Conservation (phyloP, 2,329 filamentous ascomycete genomes). For the Beauveria asiatica region DNA sequence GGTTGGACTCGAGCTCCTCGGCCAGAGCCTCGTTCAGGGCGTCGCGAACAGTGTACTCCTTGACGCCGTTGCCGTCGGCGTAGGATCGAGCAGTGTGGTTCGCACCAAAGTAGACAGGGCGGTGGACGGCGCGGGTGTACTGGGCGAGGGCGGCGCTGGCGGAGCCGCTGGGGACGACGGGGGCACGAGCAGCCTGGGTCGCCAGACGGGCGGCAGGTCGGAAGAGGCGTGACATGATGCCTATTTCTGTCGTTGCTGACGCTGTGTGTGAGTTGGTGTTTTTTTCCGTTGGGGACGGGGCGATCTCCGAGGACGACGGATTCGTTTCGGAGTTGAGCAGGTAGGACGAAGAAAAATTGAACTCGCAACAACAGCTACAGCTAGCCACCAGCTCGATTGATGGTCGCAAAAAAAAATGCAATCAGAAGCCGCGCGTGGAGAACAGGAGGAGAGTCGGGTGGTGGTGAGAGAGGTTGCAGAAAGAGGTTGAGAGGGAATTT, state of each 20-base stretch:
- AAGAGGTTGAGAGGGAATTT: slow-evolving; percentile 12
- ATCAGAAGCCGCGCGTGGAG: neutral
- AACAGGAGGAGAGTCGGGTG: neutral
- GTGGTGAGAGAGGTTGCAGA: neutral
- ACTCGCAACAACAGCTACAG: slow-evolving; percentile 1
- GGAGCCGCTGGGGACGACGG: slow-evolving; percentile 20
- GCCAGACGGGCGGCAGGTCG: slow-evolving; percentile 42
- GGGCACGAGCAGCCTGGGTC: slow-evolving; percentile 25
- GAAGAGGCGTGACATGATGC: slow-evolving; percentile 41
- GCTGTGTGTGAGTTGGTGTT: neutral
- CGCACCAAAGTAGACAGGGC: slow-evolving; percentile 30
- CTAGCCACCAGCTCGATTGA: slow-evolving; percentile 2
- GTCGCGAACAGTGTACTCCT: slow-evolving; percentile 95
- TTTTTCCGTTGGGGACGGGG: neutral
- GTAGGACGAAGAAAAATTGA: neutral
- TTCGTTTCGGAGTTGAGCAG: neutral
- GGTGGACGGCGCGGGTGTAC: slow-evolving; percentile 28
- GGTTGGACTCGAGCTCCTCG: slow-evolving; percentile 90
- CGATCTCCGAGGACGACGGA: neutral
- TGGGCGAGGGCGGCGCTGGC: slow-evolving; percentile 29
- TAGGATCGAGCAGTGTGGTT: slow-evolving; percentile 35
- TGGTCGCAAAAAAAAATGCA: neutral
- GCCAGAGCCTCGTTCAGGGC: slow-evolving; percentile 96
- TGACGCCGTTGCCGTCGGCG: slow-evolving; percentile 53
- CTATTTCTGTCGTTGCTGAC: slow-evolving; percentile 4